Evolutionary conservation across 2,329 filamentous ascomycete genomes (phyloP).

Genomic region (Plectosphaerella plurivora): DNA sequence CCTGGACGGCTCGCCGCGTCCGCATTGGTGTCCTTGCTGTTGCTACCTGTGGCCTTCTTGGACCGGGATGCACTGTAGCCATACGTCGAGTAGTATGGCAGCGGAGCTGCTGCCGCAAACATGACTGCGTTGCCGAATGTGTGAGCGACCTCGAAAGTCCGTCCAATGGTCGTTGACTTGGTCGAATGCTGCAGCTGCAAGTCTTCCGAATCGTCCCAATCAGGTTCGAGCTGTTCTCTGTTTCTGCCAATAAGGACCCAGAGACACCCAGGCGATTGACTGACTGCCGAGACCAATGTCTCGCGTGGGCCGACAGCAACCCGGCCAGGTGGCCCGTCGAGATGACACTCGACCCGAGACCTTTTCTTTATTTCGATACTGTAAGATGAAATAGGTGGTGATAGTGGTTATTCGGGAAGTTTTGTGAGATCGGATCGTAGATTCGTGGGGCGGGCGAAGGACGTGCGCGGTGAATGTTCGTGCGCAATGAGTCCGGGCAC

Average conservation of each 20-base stretch:
- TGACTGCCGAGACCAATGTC: no score
- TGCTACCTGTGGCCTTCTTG: conserved; percentile 3
- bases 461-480: conserved; percentile 1
- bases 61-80: conserved; percentile 4
- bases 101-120: conserved; percentile 7
- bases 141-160: not conserved
- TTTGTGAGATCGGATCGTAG: not conserved
- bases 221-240: no score
- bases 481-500: conserved; percentile 2
- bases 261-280: no score
- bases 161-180: no score
- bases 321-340: no score
- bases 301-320: no score
- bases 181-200: no score
- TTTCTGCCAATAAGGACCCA: no score
- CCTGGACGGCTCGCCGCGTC: not conserved
- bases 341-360: no score
- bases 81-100: conserved; percentile 16
- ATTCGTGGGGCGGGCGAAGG: not conserved
- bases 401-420: not conserved
- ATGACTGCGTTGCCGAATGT: not conserved
- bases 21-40: conserved; percentile 7
- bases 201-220: no score
- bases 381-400: not conserved
- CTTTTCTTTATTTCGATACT: no score